Evolutionary conservation across 805 yeast genomes (phyloP).

Genomic region (Schwanniomyces sp.): DNA sequence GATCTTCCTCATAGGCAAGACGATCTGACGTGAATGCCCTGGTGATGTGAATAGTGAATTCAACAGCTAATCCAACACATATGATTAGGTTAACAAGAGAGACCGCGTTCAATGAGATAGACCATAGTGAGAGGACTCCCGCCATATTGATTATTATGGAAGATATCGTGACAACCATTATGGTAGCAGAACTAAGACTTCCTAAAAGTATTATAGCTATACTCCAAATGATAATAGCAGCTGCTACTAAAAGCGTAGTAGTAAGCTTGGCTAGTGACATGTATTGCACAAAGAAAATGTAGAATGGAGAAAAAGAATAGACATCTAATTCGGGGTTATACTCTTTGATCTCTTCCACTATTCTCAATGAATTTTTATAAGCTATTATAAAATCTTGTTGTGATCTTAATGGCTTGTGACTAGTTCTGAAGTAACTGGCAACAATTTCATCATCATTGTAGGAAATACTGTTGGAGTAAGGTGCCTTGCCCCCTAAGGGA

Average conservation of each 20-base stretch:
- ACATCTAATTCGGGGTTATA: constrained; percentile 47
- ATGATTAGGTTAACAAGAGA: constrained; percentile 85
- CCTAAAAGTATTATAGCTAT: constrained; percentile 64
- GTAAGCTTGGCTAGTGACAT: constrained; percentile 62
- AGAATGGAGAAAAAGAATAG: constrained; percentile 92
- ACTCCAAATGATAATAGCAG: constrained; percentile 51
- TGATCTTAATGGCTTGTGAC: constrained; percentile 76
- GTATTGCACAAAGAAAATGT: constrained; percentile 90
- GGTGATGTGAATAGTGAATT: constrained; percentile 86
- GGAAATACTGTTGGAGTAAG: constrained; percentile 65
- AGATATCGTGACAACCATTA: constrained; percentile 57
- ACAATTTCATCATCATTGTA: constrained; percentile 40
- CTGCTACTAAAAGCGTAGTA: constrained; percentile 50
- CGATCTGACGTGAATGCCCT: constrained; percentile 63
- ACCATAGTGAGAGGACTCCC: constrained; percentile 76
- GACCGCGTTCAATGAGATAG: constrained; percentile 81
- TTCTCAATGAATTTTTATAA: constrained; percentile 66
- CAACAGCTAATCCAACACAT: constrained; percentile 93
- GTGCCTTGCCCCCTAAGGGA: constrained; percentile 94
- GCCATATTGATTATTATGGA: constrained; percentile 72
- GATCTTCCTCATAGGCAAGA: constrained; percentile 13
- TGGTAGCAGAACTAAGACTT: constrained; percentile 56
- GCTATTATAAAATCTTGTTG: constrained; percentile 85
- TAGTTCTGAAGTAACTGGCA: constrained; percentile 73
- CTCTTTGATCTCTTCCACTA: constrained; percentile 54